These are phyloP conservation scores for Penicillium sp. DNA, from an alignment of 2,329 filamentous ascomycete species.

Conservation along the genomic window DNA sequence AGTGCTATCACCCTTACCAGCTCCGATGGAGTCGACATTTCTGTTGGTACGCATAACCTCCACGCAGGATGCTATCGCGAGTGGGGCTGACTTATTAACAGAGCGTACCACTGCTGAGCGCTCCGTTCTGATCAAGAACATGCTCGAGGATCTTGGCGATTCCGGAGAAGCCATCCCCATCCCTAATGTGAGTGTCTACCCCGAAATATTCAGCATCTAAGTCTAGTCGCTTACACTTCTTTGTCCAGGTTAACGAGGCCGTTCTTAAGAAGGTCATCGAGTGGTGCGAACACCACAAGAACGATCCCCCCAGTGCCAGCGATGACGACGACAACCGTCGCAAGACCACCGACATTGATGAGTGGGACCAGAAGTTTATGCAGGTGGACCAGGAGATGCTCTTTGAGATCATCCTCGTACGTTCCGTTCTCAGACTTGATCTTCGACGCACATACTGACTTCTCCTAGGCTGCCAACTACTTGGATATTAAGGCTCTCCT, in stretches of 20 bases:
- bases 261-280: slow-evolving; percentile 96
- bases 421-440: slow-evolving; percentile 36
- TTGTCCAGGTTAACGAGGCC: slow-evolving; percentile 74
- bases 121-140: slow-evolving; percentile 94
- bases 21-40: slow-evolving; percentile 51
- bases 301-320: slow-evolving; percentile 74
- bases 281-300: slow-evolving; percentile 95
- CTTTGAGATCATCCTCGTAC: slow-evolving; percentile 95
- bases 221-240: background rate
- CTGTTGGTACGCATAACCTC: slow-evolving; percentile 48
- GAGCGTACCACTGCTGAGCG: slow-evolving; percentile 85
- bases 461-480: slow-evolving; percentile 82
- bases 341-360: slow-evolving; percentile 98
- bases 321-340: slow-evolving; percentile 93
- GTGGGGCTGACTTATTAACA: slow-evolving; percentile 38
- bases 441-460: slow-evolving; percentile 1
- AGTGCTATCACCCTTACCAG: slow-evolving; percentile 47
- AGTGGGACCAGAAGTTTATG: slow-evolving; percentile 99
- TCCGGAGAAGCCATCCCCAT: slow-evolving; percentile 64
- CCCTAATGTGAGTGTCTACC: slow-evolving; percentile 50
- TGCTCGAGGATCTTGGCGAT: slow-evolving; percentile 89
- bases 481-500: slow-evolving; percentile 98
- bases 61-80: background rate
- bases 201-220: background rate
- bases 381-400: slow-evolving; percentile 99